phyloP scores from a whole-genome alignment of 805 yeast species.

The Candida jianshihensis region DNA sequence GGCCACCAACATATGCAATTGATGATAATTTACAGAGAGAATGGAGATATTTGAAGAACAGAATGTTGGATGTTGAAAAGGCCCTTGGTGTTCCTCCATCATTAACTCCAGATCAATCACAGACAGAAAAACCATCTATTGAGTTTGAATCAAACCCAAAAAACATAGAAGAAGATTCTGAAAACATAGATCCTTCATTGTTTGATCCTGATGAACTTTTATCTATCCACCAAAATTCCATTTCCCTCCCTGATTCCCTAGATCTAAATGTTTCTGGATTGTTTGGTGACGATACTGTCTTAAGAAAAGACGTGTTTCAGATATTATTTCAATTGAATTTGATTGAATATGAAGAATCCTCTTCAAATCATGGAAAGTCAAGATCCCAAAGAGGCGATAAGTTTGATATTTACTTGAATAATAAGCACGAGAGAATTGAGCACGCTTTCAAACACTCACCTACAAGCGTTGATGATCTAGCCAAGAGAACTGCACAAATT shows the following conservation, averaged over 20 bases:
- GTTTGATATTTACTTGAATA: conserved; percentile 11
- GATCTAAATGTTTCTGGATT: conserved; percentile 14
- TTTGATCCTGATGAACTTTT: conserved; percentile 11
- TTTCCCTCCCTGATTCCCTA: conserved; percentile 11
- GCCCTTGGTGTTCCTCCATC: conserved; percentile 1
- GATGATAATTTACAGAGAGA: conserved; percentile 11
- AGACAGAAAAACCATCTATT: not conserved
- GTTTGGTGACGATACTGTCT: conserved; percentile 11
- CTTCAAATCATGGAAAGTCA: not conserved
- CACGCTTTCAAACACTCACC: conserved; percentile 12
- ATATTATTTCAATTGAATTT: conserved; percentile 11
- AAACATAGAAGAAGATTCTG: conserved; percentile 1
- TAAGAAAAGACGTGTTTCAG: conserved; percentile 15
- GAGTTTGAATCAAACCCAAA: not conserved
- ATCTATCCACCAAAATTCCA: conserved; percentile 6
- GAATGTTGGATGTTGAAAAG: conserved; percentile 10
- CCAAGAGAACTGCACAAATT: conserved; percentile 27
- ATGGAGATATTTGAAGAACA: conserved; percentile 7
- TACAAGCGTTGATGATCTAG: conserved; percentile 9
- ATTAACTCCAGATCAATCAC: not conserved
- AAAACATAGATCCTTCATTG: conserved; percentile 13
- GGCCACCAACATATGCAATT: conserved; percentile 6
- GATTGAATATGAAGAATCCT: conserved; percentile 4
- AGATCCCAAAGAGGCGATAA: conserved; percentile 4
- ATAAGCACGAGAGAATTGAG: conserved; percentile 13